Evolutionary conservation across 192 early-diverging fungal species (phyloP), one percentile per base, ranked within the genome.

Genomic region (Coemansia sp.): DNA sequence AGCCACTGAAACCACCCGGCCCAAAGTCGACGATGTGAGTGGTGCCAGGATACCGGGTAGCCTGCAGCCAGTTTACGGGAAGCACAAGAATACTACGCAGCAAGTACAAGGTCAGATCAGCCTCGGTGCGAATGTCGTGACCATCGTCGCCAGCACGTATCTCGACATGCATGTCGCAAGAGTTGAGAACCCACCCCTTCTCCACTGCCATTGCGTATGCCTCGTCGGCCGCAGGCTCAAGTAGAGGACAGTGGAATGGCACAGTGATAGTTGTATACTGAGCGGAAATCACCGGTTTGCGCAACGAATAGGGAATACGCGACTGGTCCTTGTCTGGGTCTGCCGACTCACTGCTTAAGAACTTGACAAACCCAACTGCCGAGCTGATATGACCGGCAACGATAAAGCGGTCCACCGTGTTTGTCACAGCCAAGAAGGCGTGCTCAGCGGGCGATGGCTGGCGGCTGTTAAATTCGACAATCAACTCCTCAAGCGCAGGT

Each of bases 1-100:
- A 91, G 15, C 95, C 95, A 4, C 88, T 88, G 10, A 90, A 69
- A 12, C 94, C 93, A 38, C 94, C 94, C 0, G 95, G 94, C 16
- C 97, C 95, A 85, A 97, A 98, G 81, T 98, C 97, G 27, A 98
- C 87, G 20, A 97, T 88, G 80, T 98, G 97, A 11, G 95, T 94
- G 69, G 88, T 84, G 7, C 31, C 86, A 10, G 80, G 60, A 36
- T 75, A 76, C 24, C 79, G 83, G n/a, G 87, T 83, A 15, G 87
- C 75, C 70, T 39, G 80, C 74, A 81, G 92, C 95, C 70, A 92
- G 76, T 75, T 86, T 63, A 74, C 90, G 0, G 68, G 72, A 82
- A 78, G 88, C 85, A 73, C 91, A 73, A 69, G 95, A 77, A 68
- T 92, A 86, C 73, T 88, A 69, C 63, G 73, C 2, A 95, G 84